These are phyloP conservation scores for Sambucus nigra DNA, from an alignment of 129 eudicot genomes.

Conservation along the genomic window DNA sequence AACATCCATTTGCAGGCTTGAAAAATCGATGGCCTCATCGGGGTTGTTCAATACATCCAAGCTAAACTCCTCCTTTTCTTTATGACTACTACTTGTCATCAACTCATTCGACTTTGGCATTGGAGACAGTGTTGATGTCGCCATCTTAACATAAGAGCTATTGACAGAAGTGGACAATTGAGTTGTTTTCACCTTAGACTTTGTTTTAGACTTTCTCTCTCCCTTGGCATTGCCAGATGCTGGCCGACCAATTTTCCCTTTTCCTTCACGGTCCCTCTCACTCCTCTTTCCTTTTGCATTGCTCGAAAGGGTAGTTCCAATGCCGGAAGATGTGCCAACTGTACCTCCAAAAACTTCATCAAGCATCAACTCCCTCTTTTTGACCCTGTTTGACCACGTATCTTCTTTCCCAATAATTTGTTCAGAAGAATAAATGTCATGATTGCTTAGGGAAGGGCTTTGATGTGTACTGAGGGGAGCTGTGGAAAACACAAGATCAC, in stretches of 20 bases:
- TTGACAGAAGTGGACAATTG: conserved; percentile 60
- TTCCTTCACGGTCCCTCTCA: conserved; percentile 74
- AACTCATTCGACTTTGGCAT: conserved; percentile 28
- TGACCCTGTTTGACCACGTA: conserved; percentile 54
- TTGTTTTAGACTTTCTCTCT: conserved; percentile 69
- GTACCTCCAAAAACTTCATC: conserved; percentile 67
- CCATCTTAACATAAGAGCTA: conserved; percentile 41
- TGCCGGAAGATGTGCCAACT: conserved; percentile 20
- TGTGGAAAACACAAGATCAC: neutral
- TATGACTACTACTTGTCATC: conserved; percentile 24
- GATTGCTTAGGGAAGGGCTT: conserved; percentile 56
- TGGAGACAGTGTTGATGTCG: conserved; percentile 31
- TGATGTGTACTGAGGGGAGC: conserved; percentile 37
- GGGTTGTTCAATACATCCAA: conserved; percentile 32
- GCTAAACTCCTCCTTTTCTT: conserved; percentile 26
- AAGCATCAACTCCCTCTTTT: conserved; percentile 53
- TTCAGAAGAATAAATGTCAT: conserved; percentile 40
- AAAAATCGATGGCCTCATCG: conserved; percentile 44
- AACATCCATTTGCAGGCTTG: conserved; percentile 62
- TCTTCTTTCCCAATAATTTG: conserved; percentile 43
- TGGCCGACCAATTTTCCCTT: conserved; percentile 66
- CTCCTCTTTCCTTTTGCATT: conserved; percentile 84
- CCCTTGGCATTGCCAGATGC: conserved; percentile 51
- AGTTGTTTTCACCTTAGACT: conserved; percentile 62
- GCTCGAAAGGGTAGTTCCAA: conserved; percentile 42